A percentile compares a stretch with the other conserved stretches of the same genome.
Conservation (phyloP, 768 basidiomycete genomes). For the Psilocybe cubensis region DNA sequence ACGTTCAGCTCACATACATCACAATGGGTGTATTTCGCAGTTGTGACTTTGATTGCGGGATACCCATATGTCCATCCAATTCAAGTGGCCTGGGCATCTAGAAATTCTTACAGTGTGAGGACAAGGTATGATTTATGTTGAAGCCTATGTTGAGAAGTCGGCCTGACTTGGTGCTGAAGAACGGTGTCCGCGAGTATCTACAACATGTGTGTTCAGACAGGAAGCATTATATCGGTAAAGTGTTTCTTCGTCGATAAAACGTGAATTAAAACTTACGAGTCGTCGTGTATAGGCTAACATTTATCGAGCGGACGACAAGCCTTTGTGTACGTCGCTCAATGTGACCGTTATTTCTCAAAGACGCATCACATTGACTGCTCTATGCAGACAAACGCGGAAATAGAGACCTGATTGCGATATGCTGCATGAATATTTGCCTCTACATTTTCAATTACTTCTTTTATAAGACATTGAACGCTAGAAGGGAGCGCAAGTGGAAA, state of each 20-base stretch:
- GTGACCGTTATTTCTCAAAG: neutral
- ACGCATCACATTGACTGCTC: too few relatives aligned
- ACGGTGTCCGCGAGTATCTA: slow-evolving; percentile 56
- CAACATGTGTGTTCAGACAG: slow-evolving; percentile 69
- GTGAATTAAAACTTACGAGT: neutral
- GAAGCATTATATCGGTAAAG: slow-evolving; percentile 49
- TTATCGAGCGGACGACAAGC: slow-evolving; percentile 55
- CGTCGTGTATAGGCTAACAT: slow-evolving; percentile 47
- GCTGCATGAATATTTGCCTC: slow-evolving; percentile 53
- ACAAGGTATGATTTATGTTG: slow-evolving; percentile 47
- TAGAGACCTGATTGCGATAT: slow-evolving; percentile 55
- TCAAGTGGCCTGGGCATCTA: slow-evolving; percentile 61
- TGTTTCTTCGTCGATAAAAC: neutral
- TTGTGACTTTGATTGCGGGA: slow-evolving; percentile 57
- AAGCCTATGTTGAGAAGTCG: neutral
- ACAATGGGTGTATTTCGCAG: slow-evolving; percentile 59
- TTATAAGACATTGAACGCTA: slow-evolving; percentile 54
- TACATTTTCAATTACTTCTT: slow-evolving; percentile 57
- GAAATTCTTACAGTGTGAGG: slow-evolving; percentile 63
- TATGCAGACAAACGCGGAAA: slow-evolving; percentile 42
- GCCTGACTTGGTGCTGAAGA: slow-evolving; percentile 17
- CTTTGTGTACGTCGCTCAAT: slow-evolving; percentile 34
- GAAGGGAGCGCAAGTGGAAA: slow-evolving; percentile 55
- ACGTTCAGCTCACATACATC: slow-evolving; percentile 51
- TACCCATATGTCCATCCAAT: slow-evolving; percentile 56